These are phyloP conservation scores for Sungouiozyma ichnusensis DNA, from an alignment of 805 yeast genomes.

Conservation along the genomic window DNA sequence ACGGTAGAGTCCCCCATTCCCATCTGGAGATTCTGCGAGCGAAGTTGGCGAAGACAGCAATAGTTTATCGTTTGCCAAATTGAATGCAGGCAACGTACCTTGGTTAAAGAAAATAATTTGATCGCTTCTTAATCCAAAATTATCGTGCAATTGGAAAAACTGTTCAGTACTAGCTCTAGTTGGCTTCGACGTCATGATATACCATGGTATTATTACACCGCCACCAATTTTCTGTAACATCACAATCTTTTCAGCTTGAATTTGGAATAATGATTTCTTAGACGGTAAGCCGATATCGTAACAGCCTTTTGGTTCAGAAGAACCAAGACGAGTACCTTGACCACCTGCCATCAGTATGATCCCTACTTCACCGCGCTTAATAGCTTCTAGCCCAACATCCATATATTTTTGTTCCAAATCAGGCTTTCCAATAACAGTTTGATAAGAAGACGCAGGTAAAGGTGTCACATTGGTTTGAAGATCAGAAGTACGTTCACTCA, in stretches of 20 bases:
- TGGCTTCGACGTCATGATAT: constrained; percentile 90
- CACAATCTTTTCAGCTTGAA: constrained; percentile 80
- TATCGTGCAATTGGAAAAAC: constrained; percentile 50
- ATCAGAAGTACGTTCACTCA: constrained; percentile 19
- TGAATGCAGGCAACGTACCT: constrained; percentile 89
- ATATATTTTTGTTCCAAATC: constrained; percentile 34
- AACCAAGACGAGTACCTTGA: constrained; percentile 93
- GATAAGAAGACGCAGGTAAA: constrained; percentile 45
- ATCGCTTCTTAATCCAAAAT: constrained; percentile 54
- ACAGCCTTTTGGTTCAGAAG: constrained; percentile 87
- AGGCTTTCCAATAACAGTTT: constrained; percentile 33
- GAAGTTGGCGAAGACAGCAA: constrained; percentile 45
- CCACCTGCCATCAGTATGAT: constrained; percentile 96
- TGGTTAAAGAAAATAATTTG: constrained; percentile 82
- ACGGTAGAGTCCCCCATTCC: constrained; percentile 92
- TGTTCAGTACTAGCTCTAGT: constrained; percentile 66
- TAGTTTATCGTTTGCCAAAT: constrained; percentile 56
- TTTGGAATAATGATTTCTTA: constrained; percentile 71
- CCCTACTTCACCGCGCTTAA: constrained; percentile 66
- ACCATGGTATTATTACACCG: constrained; percentile 51
- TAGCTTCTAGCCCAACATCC: constrained; percentile 53
- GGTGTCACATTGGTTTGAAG: constrained; percentile 25
- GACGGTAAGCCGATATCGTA: constrained; percentile 81
- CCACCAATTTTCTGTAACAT: constrained; percentile 40
- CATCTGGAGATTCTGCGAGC: constrained; percentile 87